Evolutionary conservation across 2,329 filamentous ascomycete genomes (phyloP).

Genomic region (Colletotrichum sansevieriae): DNA sequence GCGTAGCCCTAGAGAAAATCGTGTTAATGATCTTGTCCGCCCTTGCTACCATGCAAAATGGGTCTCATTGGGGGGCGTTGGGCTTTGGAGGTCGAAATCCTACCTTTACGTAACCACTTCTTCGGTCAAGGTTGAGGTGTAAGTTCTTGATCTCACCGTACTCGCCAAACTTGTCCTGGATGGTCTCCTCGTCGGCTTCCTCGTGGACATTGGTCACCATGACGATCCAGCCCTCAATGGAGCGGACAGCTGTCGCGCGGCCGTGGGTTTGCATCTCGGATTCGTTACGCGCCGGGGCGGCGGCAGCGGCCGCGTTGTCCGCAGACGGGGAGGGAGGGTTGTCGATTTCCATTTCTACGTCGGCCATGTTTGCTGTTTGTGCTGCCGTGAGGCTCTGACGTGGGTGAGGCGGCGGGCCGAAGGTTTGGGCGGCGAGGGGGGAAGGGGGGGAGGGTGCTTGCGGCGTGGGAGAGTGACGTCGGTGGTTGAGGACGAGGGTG

Average conservation of each 20-base stretch:
- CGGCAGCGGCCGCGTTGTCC: slow-evolving; percentile 46
- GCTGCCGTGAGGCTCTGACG: not conserved
- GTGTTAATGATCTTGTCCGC: not conserved
- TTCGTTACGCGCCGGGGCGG: slow-evolving; percentile 62
- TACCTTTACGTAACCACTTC: slow-evolving; percentile 90
- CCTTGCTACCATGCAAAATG: too few species aligned
- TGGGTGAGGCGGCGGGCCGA: too few species aligned
- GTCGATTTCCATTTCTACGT: slow-evolving; percentile 73
- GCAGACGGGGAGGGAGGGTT: slow-evolving; percentile 50
- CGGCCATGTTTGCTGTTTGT: slow-evolving; percentile 57
- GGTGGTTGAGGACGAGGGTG: slow-evolving; percentile 12
- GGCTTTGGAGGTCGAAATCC: not conserved
- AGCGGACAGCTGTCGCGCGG: slow-evolving; percentile 84
- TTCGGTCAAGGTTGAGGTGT: slow-evolving; percentile 84
- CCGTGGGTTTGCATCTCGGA: slow-evolving; percentile 78
- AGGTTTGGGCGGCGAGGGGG: not conserved
- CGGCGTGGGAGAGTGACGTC: slow-evolving; percentile 5
- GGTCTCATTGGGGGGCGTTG: not conserved
- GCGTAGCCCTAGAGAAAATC: slow-evolving; percentile 76
- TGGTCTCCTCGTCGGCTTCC: slow-evolving; percentile 85
- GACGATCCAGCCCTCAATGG: slow-evolving; percentile 91
- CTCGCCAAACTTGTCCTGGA: slow-evolving; percentile 86
- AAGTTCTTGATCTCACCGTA: slow-evolving; percentile 90
- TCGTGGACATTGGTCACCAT: slow-evolving; percentile 90
- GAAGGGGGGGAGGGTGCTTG: not conserved